phyloP scores from a whole-genome alignment of 768 basidiomycete genomes.

The Baorangia bicolor region DNA sequence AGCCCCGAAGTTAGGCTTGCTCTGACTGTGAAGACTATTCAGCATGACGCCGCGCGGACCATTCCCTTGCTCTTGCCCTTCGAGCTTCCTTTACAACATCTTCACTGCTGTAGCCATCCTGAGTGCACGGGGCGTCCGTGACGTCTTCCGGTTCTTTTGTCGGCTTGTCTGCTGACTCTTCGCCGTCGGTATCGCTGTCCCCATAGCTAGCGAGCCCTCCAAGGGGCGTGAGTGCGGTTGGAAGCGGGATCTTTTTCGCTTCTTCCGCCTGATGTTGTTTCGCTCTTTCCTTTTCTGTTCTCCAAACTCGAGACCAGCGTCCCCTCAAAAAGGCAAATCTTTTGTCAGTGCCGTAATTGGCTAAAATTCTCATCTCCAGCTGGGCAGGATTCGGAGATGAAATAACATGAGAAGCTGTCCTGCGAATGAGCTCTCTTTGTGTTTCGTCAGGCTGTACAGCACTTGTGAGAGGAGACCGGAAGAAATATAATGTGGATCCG shows the following conservation, averaged over 20 bases:
- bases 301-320: constrained; percentile 70
- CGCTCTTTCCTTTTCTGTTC: constrained; percentile 47
- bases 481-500: neutral
- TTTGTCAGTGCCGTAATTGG: constrained; percentile 76
- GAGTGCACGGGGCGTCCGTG: neutral
- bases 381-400: constrained; percentile 76
- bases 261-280: constrained; percentile 30
- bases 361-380: constrained; percentile 84
- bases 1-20: neutral
- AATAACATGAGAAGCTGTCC: constrained; percentile 68
- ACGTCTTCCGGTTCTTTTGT: neutral
- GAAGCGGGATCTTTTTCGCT: constrained; percentile 17
- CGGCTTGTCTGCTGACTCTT: constrained; percentile 30
- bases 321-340: constrained; percentile 84
- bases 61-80: constrained; percentile 56
- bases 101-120: neutral
- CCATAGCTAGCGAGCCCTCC: constrained; percentile 60
- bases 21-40: constrained; percentile 12
- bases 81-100: constrained; percentile 43
- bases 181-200: constrained; percentile 47
- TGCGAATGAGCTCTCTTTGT: constrained; percentile 65
- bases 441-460: constrained; percentile 52
- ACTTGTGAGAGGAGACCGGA: constrained; percentile 8
- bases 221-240: constrained; percentile 31
- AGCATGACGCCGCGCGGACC: constrained; percentile 52